Percentiles rank a stretch among this genome's conserved stretches.
These are phyloP conservation scores for Exsudoporus frostii DNA, from an alignment of 768 basidiomycete species.

Conservation along the genomic window DNA sequence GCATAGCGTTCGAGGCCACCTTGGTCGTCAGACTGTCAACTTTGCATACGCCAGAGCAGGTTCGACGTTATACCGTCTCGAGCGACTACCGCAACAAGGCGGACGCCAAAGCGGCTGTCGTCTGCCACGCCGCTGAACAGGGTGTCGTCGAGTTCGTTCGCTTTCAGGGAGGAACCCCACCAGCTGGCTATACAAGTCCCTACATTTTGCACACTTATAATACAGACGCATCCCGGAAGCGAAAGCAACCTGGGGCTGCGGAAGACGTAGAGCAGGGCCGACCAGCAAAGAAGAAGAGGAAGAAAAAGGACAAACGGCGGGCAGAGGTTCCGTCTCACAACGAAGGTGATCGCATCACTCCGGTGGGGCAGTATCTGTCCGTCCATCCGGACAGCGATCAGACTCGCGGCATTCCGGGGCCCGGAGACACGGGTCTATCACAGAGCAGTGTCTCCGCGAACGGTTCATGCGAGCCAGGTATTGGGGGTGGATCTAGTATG, in stretches of 20 bases:
- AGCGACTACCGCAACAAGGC: slow-evolving; percentile 52
- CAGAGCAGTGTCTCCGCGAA: slow-evolving; percentile 7
- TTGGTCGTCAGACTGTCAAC: slow-evolving; percentile 42
- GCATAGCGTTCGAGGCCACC: slow-evolving; percentile 53
- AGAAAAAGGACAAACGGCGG: slow-evolving; percentile 29
- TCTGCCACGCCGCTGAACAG: slow-evolving; percentile 48
- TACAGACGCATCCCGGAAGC: slow-evolving; percentile 32
- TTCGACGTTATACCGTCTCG: slow-evolving; percentile 44
- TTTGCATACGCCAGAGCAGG: slow-evolving; percentile 31
- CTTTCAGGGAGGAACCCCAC: slow-evolving; percentile 44
- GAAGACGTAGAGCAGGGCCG: slow-evolving; percentile 16
- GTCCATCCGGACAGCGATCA: slow-evolving; percentile 9
- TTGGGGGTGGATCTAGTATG: slow-evolving; percentile 19
- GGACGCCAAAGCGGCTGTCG: slow-evolving; percentile 61
- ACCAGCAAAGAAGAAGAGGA: slow-evolving; percentile 25
- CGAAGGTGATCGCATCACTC: slow-evolving; percentile 4
- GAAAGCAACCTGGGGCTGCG: slow-evolving; percentile 32
- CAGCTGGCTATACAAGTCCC: slow-evolving; percentile 40
- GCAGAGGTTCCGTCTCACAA: slow-evolving; percentile 13
- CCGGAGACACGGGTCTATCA: slow-evolving; percentile 17
- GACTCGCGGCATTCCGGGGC: slow-evolving; percentile 18
- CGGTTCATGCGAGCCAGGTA: slow-evolving; percentile 11
- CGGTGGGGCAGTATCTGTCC: background rate
- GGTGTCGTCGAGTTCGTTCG: slow-evolving; percentile 60
- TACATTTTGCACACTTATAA: slow-evolving; percentile 30